Evolutionary conservation across 169 alveolate species (phyloP), one percentile per base, ranked within the genome.

Genomic region (Besnoitia besnoiti): DNA sequence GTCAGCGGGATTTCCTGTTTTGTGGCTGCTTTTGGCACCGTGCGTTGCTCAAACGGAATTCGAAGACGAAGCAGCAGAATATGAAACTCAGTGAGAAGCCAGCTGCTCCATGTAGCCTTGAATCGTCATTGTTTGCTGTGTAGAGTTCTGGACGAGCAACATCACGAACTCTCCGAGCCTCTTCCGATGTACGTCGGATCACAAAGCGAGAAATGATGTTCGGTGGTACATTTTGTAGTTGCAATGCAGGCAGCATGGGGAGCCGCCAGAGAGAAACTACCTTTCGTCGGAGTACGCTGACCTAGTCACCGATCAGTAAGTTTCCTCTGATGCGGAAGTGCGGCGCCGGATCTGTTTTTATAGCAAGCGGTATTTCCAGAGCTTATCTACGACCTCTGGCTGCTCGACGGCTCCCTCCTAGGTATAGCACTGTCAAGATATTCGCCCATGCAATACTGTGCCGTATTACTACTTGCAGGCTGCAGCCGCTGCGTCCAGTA

Each of bases 311-410:
- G 82, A 73, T n/a, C 82, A 73, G 82, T 73, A 37, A 16, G 82
- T 73, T n/a, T n/a, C 8, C 82, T 16, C 67, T 16, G 14, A 14
- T 16, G n/a, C 82, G 47, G n/a, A 37, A n/a, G 3, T 19, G 12
- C 12, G 82, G n/a, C 46, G n/a, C 82, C 44, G 82, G 16, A 3
- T 10, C 67, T 55, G 12, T 16, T 19, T 19, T 55, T n/a, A n/a
- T 16, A n/a, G 24, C 12, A 1, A 0, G 12, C 33, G 24, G 30
- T 55, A 39, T 37, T 37, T 19, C 46, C 44, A 73, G 82, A 16
- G 82, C 82, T 24, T 73, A 73, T 42, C 82, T 73, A 42, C 82
- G 82, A n/a, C 82, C 82, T 1, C 82, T 73, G 8, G 16, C 82
- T 7, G 82, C 82, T 14, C 82, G 82, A 37, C 44, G 82, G n/a